Conservation (phyloP, 331 rosid genomes). For the Stylosanthes scabra region DNA sequence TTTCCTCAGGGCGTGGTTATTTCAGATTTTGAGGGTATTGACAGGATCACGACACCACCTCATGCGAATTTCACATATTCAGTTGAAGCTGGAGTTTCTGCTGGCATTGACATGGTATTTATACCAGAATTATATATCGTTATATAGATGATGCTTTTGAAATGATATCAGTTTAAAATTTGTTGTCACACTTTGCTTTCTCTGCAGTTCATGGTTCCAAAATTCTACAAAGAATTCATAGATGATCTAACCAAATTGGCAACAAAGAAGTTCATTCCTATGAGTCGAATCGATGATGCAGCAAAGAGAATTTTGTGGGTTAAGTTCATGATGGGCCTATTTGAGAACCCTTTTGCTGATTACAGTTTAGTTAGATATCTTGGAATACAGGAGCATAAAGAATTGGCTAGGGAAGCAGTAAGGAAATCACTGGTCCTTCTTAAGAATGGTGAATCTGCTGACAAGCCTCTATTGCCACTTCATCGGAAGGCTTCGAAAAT, state of each 20-base stretch:
- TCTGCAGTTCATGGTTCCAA: constrained; percentile 71
- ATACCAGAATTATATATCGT: neutral
- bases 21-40: constrained; percentile 78
- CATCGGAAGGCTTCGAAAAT: constrained; percentile 60
- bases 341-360: constrained; percentile 73
- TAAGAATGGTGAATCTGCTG: constrained; percentile 59
- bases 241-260: constrained; percentile 60
- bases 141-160: constrained; percentile 1
- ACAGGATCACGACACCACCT: constrained; percentile 69
- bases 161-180: neutral
- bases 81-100: constrained; percentile 59
- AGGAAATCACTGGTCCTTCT: constrained; percentile 68
- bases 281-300: constrained; percentile 79
- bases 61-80: constrained; percentile 73
- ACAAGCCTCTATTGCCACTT: constrained; percentile 62
- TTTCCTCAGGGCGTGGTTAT: constrained; percentile 74
- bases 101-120: constrained; percentile 81
- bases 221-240: constrained; percentile 59
- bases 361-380: constrained; percentile 57
- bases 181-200: constrained; percentile 24
- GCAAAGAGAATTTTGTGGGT: constrained; percentile 70
- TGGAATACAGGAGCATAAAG: constrained; percentile 66
- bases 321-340: constrained; percentile 75
- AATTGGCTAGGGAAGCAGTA: constrained; percentile 68
- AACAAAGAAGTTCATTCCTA: constrained; percentile 56